Evolutionary conservation across 106 monocot species (phyloP).

Genomic region (Dendrobium chrysotoxum): DNA sequence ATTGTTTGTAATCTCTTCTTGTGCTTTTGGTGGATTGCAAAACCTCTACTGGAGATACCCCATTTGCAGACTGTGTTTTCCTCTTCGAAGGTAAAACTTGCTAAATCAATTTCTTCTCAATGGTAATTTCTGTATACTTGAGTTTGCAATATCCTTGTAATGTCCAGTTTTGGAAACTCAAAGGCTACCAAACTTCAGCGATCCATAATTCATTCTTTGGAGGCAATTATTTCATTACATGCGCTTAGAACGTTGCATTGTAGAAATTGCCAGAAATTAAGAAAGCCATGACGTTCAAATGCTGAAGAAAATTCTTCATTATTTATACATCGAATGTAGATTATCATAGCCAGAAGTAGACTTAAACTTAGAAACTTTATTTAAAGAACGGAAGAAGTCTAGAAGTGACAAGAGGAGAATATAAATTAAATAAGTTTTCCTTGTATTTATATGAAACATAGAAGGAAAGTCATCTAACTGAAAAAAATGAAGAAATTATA

Average conservation of each 20-base stretch:
- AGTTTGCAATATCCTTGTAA: neutral
- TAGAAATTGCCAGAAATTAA: neutral
- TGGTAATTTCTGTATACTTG: neutral
- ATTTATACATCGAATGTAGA: neutral
- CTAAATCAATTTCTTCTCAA: neutral
- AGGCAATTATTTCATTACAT: neutral
- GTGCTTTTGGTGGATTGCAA: constrained; percentile 81
- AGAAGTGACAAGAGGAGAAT: neutral
- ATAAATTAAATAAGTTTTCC: neutral
- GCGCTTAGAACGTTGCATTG: neutral
- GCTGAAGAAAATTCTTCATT: neutral
- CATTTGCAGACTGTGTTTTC: constrained; percentile 46
- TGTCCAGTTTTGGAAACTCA: neutral
- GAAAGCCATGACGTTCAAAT: neutral
- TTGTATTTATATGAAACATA: neutral
- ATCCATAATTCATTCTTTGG: neutral
- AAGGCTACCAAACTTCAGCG: neutral
- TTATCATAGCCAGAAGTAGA: neutral
- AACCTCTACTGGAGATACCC: constrained; percentile 53
- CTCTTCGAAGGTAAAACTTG: constrained; percentile 46
- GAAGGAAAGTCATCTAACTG: neutral
- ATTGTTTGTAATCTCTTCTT: constrained; percentile 58
- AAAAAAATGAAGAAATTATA: neutral
- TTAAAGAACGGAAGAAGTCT: neutral
- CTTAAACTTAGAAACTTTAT: neutral